Percentiles rank a stretch among this genome's conserved stretches.
Conservation (phyloP, 1,284 basidiomycete species). For the Termitomyces sp. region DNA sequence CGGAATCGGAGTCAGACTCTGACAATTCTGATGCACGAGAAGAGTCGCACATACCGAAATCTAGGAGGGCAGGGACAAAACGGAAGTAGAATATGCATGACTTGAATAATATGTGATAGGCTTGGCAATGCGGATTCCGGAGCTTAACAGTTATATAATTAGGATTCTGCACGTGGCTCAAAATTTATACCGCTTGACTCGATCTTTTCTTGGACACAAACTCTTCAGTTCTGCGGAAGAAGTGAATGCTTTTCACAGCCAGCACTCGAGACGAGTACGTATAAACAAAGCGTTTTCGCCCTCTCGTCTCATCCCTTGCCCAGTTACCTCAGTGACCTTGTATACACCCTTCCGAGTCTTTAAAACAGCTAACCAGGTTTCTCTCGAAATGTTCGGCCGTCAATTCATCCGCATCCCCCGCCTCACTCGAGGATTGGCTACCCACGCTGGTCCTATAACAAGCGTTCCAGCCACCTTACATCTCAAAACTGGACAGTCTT, state of each 20-base stretch:
- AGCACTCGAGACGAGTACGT: slow-evolving; percentile 81
- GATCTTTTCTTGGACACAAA: slow-evolving; percentile 19
- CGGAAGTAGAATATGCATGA: slow-evolving; percentile 7
- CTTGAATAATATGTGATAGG: neutral
- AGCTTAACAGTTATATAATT: slow-evolving; percentile 1
- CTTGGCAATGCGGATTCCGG: neutral
- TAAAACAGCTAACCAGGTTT: slow-evolving; percentile 38
- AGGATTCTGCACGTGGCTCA: slow-evolving; percentile 10
- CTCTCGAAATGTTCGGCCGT: slow-evolving; percentile 49
- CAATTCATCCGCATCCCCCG: slow-evolving; percentile 45
- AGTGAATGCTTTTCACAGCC: slow-evolving; percentile 78
- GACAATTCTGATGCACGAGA: slow-evolving; percentile 36
- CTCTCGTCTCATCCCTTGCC: slow-evolving; percentile 15
- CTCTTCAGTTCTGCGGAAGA: slow-evolving; percentile 12
- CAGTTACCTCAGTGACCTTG: slow-evolving; percentile 82
- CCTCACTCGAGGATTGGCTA: slow-evolving; percentile 58
- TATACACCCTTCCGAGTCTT: slow-evolving; percentile 66
- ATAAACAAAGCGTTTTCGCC: slow-evolving; percentile 5
- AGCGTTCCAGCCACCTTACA: slow-evolving; percentile 81
- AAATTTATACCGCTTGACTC: slow-evolving; percentile 15
- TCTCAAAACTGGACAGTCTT: slow-evolving; percentile 91
- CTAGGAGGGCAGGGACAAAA: slow-evolving; percentile 44
- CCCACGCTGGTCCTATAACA: slow-evolving; percentile 47
- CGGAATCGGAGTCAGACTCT: slow-evolving; percentile 35
- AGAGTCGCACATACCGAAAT: slow-evolving; percentile 53